These are phyloP conservation scores for Pseudocercospora macadamiae DNA, from an alignment of 2,329 filamentous ascomycete species.

Conservation along the genomic window DNA sequence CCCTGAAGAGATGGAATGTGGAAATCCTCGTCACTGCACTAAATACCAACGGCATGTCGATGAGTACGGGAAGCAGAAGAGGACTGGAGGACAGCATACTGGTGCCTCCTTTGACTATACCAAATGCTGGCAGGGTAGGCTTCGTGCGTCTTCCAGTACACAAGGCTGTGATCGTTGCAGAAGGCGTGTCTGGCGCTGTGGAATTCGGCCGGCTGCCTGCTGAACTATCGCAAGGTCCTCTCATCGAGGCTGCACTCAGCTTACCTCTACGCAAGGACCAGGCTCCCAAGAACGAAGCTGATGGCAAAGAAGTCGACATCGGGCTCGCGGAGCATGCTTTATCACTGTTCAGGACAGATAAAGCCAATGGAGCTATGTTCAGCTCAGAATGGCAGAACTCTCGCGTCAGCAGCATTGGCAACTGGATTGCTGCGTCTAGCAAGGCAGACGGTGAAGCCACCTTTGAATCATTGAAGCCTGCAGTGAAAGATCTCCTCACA, in stretches of 20 bases:
- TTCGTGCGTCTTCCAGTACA: constrained; percentile 82
- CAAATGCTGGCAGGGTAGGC: constrained; percentile 63
- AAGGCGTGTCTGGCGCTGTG: constrained; percentile 71
- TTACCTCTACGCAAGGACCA: constrained; percentile 47
- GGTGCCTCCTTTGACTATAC: constrained; percentile 73
- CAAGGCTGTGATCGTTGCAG: constrained; percentile 72
- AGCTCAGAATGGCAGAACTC: constrained; percentile 41
- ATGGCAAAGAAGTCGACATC: constrained; percentile 60
- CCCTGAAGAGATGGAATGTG: constrained; percentile 63
- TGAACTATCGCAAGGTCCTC: constrained; percentile 35
- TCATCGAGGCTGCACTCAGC: constrained; percentile 62
- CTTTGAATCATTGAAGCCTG: constrained; percentile 58
- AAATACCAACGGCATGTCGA: constrained; percentile 44
- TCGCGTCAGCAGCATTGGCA: constrained; percentile 31
- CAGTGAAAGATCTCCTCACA: constrained; percentile 66
- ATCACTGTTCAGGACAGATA: constrained; percentile 39
- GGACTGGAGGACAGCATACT: constrained; percentile 67
- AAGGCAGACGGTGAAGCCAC: constrained; percentile 32
- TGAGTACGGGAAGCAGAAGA: constrained; percentile 30
- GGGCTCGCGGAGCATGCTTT: constrained; percentile 65
- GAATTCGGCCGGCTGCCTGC: constrained; percentile 49
- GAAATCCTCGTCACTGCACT: constrained; percentile 64
- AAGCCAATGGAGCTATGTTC: constrained; percentile 39
- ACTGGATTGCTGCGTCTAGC: constrained; percentile 31
- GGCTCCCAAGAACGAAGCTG: constrained; percentile 44